These are phyloP conservation scores for Nidularia pulvinata DNA, from an alignment of 768 basidiomycete species.

Conservation along the genomic window DNA sequence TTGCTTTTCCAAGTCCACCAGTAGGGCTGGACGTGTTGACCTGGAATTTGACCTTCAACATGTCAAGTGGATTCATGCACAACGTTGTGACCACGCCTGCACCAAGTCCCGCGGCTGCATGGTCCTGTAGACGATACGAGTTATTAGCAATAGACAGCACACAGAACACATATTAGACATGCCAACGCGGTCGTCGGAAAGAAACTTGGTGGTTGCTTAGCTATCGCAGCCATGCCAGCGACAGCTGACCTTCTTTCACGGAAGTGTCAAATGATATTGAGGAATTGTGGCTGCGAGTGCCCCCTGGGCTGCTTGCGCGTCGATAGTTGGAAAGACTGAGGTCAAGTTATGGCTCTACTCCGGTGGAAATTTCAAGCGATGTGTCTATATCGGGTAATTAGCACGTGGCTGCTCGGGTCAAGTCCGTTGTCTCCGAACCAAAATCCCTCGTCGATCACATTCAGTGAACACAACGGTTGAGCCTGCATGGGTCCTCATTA, in stretches of 20 bases:
- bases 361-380: too few species aligned
- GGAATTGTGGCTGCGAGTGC: too few species aligned
- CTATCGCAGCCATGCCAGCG: slow-evolving; percentile 36
- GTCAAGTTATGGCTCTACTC: too few species aligned
- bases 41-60: slow-evolving; percentile 94
- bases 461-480: too few species aligned
- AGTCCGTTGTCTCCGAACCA: too few species aligned
- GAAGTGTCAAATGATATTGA: too few species aligned
- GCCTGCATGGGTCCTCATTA: too few species aligned
- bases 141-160: slow-evolving; percentile 1
- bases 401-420: too few species aligned
- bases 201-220: slow-evolving; percentile 46
- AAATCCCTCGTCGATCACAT: too few species aligned
- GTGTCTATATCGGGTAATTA: too few species aligned
- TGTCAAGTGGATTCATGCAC: slow-evolving; percentile 97
- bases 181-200: slow-evolving; percentile 51
- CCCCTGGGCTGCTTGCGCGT: too few species aligned
- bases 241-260: slow-evolving; percentile 10
- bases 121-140: slow-evolving; percentile 58
- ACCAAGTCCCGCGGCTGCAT: slow-evolving; percentile 91
- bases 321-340: too few species aligned
- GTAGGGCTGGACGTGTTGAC: slow-evolving; percentile 69
- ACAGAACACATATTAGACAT: slow-evolving; percentile 7
- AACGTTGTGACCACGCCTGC: slow-evolving; percentile 92
- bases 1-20: slow-evolving; percentile 67